Base-by-base conservation (phyloP, 2,329 filamentous ascomycete genomes). In the Fusarium nisikadoi region DNA sequence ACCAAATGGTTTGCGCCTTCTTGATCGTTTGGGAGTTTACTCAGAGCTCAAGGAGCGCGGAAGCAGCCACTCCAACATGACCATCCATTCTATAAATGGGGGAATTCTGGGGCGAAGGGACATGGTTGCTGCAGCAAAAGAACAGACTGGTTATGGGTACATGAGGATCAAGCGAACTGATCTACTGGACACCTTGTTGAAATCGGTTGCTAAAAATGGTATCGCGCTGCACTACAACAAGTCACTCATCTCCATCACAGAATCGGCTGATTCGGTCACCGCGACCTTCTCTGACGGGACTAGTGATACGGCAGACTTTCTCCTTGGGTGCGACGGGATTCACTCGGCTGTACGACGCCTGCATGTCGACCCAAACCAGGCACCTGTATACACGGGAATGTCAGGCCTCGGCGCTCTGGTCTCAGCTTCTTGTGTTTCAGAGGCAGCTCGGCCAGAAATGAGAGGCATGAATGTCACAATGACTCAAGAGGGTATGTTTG, bases 161-260 rank as follows among this genome's bases (percentile, higher is more conserved):
- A 54, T 59, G 56, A 50, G 56, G n/a, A 25, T 59, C 8, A 59
- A 59, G 27, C n/a, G 56, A 35, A 54, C 27, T 25, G 46, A 59
- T 25, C 25, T 59, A 8, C 56, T 41, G 12, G 56, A 39, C n/a
- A 16, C 45, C 2, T 10, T 59, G 10, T 29, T 59, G 27, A 8
- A 8, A 7, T n/a, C 45, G 3, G 46, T n/a, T 23, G 27, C 31
- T 23, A 25, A 59, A 31, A n/a, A 45, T 36, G 47, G 47, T 1
- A 59, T 59, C 8, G 3, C 46, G 5, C 20, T 59, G n/a, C 27
- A 33, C n/a, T 59, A 59, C 35, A 27, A 11, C 25, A 59, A 59
- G 20, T 52, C 35, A 20, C 35, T 59, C 17, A 14, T 23, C 8
- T 59, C 46, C 13, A 41, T 59, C 13, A 54, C 45, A 31, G 56